Conservation (phyloP, 768 basidiomycete species). For the Brasilioporus rufonigricans region DNA sequence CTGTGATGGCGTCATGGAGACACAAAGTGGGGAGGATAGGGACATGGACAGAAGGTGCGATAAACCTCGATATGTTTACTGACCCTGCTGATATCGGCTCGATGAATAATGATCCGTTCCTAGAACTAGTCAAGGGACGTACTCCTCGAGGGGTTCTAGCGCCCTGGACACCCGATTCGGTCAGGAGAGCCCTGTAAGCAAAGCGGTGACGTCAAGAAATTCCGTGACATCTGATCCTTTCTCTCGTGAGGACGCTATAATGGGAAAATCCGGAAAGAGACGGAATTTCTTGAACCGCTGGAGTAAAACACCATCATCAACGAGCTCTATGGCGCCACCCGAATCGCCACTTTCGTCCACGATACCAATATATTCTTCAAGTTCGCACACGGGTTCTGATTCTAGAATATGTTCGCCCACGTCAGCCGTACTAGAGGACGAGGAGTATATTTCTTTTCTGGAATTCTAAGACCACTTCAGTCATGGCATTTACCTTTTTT, state of each 20-base stretch:
- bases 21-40: not conserved
- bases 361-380: not conserved
- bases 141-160: conserved; percentile 11
- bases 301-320: not conserved
- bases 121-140: conserved; percentile 13
- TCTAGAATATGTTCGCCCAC: not conserved
- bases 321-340: not conserved
- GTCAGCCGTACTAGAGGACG: conserved; percentile 11
- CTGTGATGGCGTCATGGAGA: not conserved
- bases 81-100: not conserved
- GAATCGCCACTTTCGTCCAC: not conserved
- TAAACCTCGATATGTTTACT: not conserved
- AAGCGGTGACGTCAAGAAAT: not conserved
- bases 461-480: conserved; percentile 12
- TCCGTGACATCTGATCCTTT: conserved; percentile 1
- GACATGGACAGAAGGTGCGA: conserved; percentile 7
- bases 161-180: not conserved
- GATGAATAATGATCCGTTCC: not conserved
- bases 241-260: not conserved
- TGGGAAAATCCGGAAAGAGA: not conserved
- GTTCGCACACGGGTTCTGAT: not conserved
- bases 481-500: too few species aligned
- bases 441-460: conserved; percentile 27
- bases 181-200: not conserved
- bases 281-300: not conserved